These are phyloP conservation scores for Lactarius akahatsu DNA, from an alignment of 768 basidiomycete genomes.

Conservation along the genomic window DNA sequence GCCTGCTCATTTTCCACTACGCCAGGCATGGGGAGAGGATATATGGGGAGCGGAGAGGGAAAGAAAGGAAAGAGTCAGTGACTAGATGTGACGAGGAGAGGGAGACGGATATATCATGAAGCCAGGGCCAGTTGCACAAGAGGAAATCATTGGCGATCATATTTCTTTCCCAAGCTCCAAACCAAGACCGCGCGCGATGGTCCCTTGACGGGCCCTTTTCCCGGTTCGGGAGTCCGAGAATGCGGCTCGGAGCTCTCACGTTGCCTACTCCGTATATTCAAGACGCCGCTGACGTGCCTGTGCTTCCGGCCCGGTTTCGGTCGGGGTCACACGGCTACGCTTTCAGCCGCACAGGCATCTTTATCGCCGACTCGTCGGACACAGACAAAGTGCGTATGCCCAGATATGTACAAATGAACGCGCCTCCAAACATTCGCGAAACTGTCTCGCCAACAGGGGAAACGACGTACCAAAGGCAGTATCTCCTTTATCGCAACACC, in stretches of 20 bases:
- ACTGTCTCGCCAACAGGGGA: conserved; percentile 16
- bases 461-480: conserved; percentile 7
- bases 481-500: background rate
- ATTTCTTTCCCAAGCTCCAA: conserved; percentile 26
- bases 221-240: conserved; percentile 11
- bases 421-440: conserved; percentile 8
- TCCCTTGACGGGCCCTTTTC: conserved; percentile 7
- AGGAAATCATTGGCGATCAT: conserved; percentile 27
- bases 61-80: background rate
- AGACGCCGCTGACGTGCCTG: conserved; percentile 11
- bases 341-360: conserved; percentile 10
- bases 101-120: conserved; percentile 20
- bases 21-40: conserved; percentile 20
- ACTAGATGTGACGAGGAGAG: conserved; percentile 11
- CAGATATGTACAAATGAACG: conserved; percentile 28
- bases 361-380: conserved; percentile 22
- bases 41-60: background rate
- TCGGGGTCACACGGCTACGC: conserved; percentile 2
- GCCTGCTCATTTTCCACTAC: conserved; percentile 44
- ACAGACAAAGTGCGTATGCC: conserved; percentile 14
- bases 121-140: conserved; percentile 14
- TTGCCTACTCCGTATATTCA: conserved; percentile 1
- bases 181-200: background rate
- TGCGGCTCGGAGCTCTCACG: conserved; percentile 10
- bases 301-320: background rate